Base-by-base conservation (phyloP, 176 grass and related monocot genomes). In the Poa pratensis region DNA sequence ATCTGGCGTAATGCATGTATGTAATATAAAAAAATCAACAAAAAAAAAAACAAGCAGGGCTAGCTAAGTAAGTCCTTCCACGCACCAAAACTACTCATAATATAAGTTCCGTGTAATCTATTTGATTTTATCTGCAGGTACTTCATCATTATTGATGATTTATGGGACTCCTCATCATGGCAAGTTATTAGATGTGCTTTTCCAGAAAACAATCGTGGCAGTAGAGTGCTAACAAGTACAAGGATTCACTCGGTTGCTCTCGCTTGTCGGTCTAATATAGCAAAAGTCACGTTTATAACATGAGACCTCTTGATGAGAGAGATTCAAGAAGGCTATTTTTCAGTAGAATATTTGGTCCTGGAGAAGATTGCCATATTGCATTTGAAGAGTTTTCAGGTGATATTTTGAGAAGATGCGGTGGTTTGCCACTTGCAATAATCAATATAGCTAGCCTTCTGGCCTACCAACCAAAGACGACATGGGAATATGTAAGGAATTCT, bases 151-250 rank as follows among this genome's bases (percentile, higher is more conserved):
- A 53, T 84, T 19, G 73, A 84, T 84, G 60, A 84, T 43, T 53
- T 68, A 77, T 77, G 83, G 83, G 32, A 67, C 10, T 27, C 46
- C 0, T 66, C 46, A 9, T 15, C 45, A 39, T 84, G 83, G 83
- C 7, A 67, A 0, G 10, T 67, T 77, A 43, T 85, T 42, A 53
- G 2, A 26, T 85, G 45, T 20, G 60, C 46, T 67, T 54, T 85
- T 5, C 60, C 83, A 13, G 28, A 32, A 12, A 76, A 84, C 16
- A 51, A 52, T 3, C 22, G 3, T 64, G 19, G 57, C 7, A 76
- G 83, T 14, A 85, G 73, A 15, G 48, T 85, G 26, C 3, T 85
- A 51, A 85, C 60, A 28, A 85, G 69, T n/a, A 62, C 69, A 20
- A 8, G 81, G 3, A 62, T 61, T 22, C 2, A 34, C 1, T 14